Evolutionary conservation across 2,329 filamentous ascomycete species (phyloP), one percentile per base, ranked within the genome.

Genomic region (Microascus cirrosus): DNA sequence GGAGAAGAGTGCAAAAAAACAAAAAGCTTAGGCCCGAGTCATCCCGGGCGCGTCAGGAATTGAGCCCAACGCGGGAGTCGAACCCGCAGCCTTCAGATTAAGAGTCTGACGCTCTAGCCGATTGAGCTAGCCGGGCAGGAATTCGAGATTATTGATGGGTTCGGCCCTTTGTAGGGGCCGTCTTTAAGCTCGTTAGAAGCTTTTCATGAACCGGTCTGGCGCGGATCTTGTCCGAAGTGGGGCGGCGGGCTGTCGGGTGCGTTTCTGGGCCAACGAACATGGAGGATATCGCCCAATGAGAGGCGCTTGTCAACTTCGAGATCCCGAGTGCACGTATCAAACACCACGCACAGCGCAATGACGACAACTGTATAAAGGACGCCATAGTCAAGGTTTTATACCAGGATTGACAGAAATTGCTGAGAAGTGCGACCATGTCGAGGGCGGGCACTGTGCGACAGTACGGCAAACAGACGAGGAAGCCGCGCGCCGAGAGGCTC

Each of bases 401-500:
- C n/a, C 15, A 51, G 28, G 54, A 45, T 1, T n/a, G 18, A 24
- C 2, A 15, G n/a, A 42, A 32, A 54, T 25, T 18, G 5, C 15
- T n/a, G 36, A 28, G 6, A 42, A 15, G 28, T 56, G 39, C 39
- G 39, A 71, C 64, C 28, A 82, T 81, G 79, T 68, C 75, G 39
- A 73, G 74, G 59, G 70, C 71, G 55, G 67, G 70, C 3, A 66
- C 72, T 6, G 63, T 71, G 11, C 75, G 77, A 2, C 78, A 73
- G 59, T 83, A 82, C 68, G 80, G 80, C 59, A 80, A 77, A 60
- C 70, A 71, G 52, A 70, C 71, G 34, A 78, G 72, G 59, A 74
- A 75, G 52, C 70, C 75, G 28, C 78, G 72, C 60, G 70, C 74
- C 20, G 73, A 78, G 50, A 71, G 76, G 24, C 67, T 80, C 52